Evolutionary conservation across 768 basidiomycete species (phyloP).

Genomic region (Kwoniella dejecticola): DNA sequence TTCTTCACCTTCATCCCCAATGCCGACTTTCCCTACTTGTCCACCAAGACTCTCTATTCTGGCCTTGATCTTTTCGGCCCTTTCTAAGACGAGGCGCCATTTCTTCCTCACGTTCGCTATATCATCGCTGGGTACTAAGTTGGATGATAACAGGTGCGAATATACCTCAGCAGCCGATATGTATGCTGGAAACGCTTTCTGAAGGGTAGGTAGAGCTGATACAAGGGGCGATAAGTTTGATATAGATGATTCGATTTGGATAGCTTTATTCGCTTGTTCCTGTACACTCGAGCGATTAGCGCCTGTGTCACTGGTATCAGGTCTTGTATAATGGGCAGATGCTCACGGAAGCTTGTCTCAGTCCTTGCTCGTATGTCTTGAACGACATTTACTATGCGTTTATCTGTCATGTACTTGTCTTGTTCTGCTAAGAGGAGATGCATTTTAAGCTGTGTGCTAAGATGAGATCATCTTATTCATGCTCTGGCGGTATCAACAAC

Average conservation of each 20-base stretch:
- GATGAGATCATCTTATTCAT: not conserved
- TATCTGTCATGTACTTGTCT: too few species aligned
- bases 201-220: slow-evolving; percentile 41
- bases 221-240: slow-evolving; percentile 27
- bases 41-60: slow-evolving; percentile 45
- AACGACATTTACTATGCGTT: slow-evolving; percentile 23
- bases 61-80: slow-evolving; percentile 53
- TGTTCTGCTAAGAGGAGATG: too few species aligned
- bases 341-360: slow-evolving; percentile 42
- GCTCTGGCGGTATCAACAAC: not conserved
- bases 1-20: slow-evolving; percentile 40
- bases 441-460: not conserved
- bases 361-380: slow-evolving; percentile 38
- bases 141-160: slow-evolving; percentile 37
- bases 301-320: not conserved
- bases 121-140: slow-evolving; percentile 31
- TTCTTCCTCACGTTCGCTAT: slow-evolving; percentile 36
- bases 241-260: slow-evolving; percentile 38
- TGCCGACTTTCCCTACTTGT: slow-evolving; percentile 30
- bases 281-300: slow-evolving; percentile 2
- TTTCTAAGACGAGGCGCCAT: slow-evolving; percentile 52
- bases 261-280: slow-evolving; percentile 42
- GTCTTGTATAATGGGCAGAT: not conserved
- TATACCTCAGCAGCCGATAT: slow-evolving; percentile 43
- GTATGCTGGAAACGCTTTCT: slow-evolving; percentile 47